These are phyloP conservation scores for Biscutella laevigata DNA, from an alignment of 441 rosid species.

Conservation along the genomic window DNA sequence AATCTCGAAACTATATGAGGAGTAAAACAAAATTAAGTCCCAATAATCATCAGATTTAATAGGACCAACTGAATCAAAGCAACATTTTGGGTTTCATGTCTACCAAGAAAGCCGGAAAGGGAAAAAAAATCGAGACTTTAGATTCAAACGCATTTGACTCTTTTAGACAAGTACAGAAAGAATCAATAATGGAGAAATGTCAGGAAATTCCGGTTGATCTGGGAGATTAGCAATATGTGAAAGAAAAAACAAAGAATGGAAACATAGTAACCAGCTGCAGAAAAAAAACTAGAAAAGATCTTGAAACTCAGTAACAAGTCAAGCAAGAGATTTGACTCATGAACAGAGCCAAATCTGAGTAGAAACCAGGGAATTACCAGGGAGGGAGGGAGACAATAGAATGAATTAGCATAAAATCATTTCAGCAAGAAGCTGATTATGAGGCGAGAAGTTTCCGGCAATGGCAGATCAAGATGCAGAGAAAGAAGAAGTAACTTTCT, in stretches of 20 bases:
- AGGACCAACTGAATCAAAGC: not conserved
- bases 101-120: not conserved
- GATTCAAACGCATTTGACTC: conserved; percentile 19
- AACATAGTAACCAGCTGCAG: conserved; percentile 27
- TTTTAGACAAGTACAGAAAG: not conserved
- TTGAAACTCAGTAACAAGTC: conserved; percentile 3
- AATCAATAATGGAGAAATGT: not conserved
- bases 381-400: not conserved
- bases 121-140: conserved; percentile 2
- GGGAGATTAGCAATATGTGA: not conserved
- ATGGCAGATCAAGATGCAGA: conserved; percentile 39
- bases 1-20: conserved; percentile 8
- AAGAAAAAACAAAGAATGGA: not conserved
- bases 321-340: not conserved
- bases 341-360: conserved; percentile 4
- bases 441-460: conserved; percentile 21
- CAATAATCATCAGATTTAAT: conserved; percentile 6
- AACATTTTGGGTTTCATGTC: conserved; percentile 6
- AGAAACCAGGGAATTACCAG: conserved; percentile 2
- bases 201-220: conserved; percentile 15
- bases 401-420: conserved; percentile 22
- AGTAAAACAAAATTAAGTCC: conserved; percentile 3
- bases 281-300: conserved; percentile 9
- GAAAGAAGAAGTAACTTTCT: not conserved
- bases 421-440: conserved; percentile 18